These are phyloP conservation scores for Pholiota adiposa DNA, from an alignment of 1,284 basidiomycete genomes.

Conservation along the genomic window DNA sequence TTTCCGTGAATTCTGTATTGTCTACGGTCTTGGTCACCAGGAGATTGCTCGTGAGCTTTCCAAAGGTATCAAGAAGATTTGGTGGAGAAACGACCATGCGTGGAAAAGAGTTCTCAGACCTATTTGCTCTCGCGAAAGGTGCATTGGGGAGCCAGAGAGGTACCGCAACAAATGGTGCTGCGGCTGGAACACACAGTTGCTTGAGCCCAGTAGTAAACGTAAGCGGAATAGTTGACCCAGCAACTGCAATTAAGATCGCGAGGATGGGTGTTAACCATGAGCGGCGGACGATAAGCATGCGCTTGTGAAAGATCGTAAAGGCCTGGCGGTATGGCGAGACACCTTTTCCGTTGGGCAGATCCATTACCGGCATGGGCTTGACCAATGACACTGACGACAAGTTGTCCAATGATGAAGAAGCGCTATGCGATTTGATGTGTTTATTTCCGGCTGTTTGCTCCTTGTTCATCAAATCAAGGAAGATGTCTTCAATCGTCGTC, in stretches of 20 bases:
- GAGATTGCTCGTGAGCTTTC: constrained; percentile 29
- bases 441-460: constrained; percentile 1
- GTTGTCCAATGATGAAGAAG: constrained; percentile 5
- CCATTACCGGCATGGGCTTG: constrained; percentile 2
- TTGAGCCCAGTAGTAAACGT: constrained; percentile 35
- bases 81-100: constrained; percentile 51
- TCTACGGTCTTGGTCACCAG: constrained; percentile 34
- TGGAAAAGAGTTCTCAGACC: neutral
- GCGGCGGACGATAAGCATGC: constrained; percentile 63
- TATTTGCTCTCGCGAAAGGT: constrained; percentile 44
- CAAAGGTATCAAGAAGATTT: constrained; percentile 46
- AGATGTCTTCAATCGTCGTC: constrained; percentile 82
- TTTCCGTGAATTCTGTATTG: constrained; percentile 6
- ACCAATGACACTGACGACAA: neutral
- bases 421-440: constrained; percentile 1
- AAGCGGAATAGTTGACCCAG: constrained; percentile 41
- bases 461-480: constrained; percentile 47
- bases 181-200: constrained; percentile 14
- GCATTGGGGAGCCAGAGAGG: constrained; percentile 47
- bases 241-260: constrained; percentile 63
- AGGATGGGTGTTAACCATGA: constrained; percentile 73
- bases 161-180: constrained; percentile 44
- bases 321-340: constrained; percentile 26
- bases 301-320: constrained; percentile 75
- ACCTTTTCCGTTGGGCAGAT: constrained; percentile 20